Evolutionary conservation across 208 protist species (phyloP).

Genomic region (Naegleria fowleri): DNA sequence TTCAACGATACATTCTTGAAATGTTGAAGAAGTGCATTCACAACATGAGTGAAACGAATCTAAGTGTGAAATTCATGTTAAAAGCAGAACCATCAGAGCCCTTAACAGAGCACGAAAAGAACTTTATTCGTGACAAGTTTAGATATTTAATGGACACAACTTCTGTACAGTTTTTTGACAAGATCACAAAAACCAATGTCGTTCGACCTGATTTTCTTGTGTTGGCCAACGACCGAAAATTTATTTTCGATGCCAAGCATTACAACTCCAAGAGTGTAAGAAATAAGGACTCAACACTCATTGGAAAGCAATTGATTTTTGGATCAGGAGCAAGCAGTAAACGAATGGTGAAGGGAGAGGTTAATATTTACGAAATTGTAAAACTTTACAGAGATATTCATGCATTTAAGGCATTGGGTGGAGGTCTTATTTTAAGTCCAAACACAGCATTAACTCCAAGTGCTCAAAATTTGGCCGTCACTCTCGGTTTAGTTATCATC

Average conservation of each 20-base stretch:
- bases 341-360: neutral
- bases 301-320: neutral
- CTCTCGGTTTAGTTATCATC: neutral
- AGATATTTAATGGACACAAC: neutral
- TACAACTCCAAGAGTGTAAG: neutral
- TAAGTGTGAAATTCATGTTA: neutral
- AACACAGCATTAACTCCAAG: neutral
- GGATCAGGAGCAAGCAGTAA: neutral
- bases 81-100: neutral
- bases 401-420: neutral
- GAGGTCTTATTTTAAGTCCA: neutral
- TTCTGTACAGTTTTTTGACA: neutral
- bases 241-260: neutral
- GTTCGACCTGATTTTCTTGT: neutral
- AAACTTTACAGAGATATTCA: constrained; percentile 9
- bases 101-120: neutral
- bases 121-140: neutral
- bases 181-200: neutral
- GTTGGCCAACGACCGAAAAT: neutral
- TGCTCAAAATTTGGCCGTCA: neutral
- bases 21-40: neutral
- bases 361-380: neutral
- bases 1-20: neutral
- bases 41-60: neutral
- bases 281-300: neutral